These are phyloP conservation scores for Anthoceros angustus DNA, from an alignment of 225 moss, liverwort and hornwort genomes.

Conservation along the genomic window DNA sequence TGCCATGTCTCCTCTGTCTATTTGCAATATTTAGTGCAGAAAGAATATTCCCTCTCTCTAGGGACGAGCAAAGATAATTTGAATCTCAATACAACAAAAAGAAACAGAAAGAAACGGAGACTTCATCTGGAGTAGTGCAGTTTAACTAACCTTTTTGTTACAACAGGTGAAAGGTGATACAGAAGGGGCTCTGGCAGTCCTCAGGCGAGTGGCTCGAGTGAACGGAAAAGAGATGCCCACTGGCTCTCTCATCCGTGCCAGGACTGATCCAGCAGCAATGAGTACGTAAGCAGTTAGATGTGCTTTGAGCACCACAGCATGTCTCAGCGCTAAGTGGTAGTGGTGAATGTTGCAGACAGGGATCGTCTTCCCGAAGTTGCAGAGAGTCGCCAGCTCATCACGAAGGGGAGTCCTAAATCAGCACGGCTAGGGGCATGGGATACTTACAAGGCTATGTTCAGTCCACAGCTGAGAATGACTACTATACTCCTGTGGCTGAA, in stretches of 20 bases:
- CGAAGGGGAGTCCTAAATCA: not conserved
- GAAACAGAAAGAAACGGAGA: no score
- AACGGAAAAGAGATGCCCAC: slow-evolving; percentile 49
- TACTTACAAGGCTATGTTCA: slow-evolving; percentile 45
- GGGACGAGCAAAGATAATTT: no score
- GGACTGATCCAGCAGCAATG: not conserved
- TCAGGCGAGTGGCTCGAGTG: slow-evolving; percentile 43
- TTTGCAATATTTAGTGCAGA: not conserved
- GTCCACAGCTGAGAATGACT: slow-evolving; percentile 46
- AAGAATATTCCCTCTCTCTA: no score
- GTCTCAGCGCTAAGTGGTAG: not conserved
- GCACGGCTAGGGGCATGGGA: slow-evolving; percentile 13
- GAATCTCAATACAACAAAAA: no score
- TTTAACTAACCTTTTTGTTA: not conserved
- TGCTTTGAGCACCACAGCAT: not conserved
- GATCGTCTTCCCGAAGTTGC: not conserved
- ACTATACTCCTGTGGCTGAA: slow-evolving; percentile 63
- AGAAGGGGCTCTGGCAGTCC: slow-evolving; percentile 50
- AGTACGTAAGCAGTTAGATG: not conserved
- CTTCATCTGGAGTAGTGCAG: not conserved
- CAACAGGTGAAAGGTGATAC: slow-evolving; percentile 71
- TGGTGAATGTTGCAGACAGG: not conserved
- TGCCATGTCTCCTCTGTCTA: not conserved
- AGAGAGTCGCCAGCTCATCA: not conserved
- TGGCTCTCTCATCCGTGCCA: slow-evolving; percentile 34